phyloP scores from a whole-genome alignment of 176 grass and related monocot species.

The bread wheat (Triticum aestivum) region DNA sequence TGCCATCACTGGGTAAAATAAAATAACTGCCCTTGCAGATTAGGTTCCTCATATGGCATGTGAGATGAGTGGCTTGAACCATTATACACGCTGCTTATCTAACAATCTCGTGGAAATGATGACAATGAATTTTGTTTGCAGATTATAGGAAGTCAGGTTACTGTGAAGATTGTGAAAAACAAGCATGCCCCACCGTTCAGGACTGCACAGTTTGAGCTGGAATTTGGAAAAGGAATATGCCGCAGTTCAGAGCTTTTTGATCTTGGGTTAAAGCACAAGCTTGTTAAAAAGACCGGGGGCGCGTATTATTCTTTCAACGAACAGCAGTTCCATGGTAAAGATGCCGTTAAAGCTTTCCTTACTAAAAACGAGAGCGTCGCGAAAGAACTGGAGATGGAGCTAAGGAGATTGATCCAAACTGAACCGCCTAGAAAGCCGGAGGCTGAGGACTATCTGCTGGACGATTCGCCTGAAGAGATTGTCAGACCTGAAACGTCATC shows the following conservation, averaged over 20 bases:
- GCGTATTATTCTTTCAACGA: constrained; percentile 56
- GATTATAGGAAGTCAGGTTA: constrained; percentile 77
- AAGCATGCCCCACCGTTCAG: constrained; percentile 93
- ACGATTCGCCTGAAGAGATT: constrained; percentile 38
- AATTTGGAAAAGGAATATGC: constrained; percentile 88
- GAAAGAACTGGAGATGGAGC: constrained; percentile 57
- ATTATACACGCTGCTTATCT: neutral
- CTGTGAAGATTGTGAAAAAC: constrained; percentile 96
- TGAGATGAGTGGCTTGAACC: neutral
- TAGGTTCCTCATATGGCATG: neutral
- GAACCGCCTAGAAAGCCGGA: constrained; percentile 41
- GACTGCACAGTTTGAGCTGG: constrained; percentile 76
- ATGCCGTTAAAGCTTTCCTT: constrained; percentile 59
- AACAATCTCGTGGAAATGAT: neutral
- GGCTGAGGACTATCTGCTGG: constrained; percentile 8
- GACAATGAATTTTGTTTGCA: constrained; percentile 37
- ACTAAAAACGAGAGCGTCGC: constrained; percentile 43
- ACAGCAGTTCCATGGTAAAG: constrained; percentile 54
- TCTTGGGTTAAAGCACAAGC: constrained; percentile 67
- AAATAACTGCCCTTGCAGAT: constrained; percentile 8
- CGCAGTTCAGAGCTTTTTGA: constrained; percentile 80
- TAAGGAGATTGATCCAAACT: constrained; percentile 49
- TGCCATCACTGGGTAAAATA: neutral
- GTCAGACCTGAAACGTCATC: constrained; percentile 26
- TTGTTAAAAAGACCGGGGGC: constrained; percentile 43